phyloP scores from a whole-genome alignment of 2,329 filamentous ascomycete genomes.

The Cryphonectria naterciae region DNA sequence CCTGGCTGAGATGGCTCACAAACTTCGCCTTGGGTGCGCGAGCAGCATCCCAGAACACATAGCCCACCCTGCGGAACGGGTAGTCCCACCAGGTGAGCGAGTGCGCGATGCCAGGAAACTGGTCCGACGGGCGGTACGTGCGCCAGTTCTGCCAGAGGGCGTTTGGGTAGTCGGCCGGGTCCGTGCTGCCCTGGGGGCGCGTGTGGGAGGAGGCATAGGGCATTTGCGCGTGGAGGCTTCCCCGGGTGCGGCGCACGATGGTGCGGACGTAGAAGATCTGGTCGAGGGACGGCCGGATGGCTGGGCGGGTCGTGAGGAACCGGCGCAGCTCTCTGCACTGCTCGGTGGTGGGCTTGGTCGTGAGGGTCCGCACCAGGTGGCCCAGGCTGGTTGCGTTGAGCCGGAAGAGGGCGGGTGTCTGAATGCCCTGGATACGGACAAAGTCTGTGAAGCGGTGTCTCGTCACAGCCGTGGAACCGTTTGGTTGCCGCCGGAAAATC shows the following conservation, averaged over 20 bases:
- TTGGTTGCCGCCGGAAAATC: accelerated
- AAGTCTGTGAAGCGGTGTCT: not conserved
- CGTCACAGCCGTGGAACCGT: not conserved
- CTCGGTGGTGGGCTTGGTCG: not conserved
- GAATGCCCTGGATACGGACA: not conserved
- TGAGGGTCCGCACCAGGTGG: not conserved
- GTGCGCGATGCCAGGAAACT: not conserved
- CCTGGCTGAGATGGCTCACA: not conserved
- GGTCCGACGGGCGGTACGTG: not conserved
- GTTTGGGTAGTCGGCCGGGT: not conserved
- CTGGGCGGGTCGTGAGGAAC: not conserved
- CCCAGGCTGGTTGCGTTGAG: constrained; percentile 4
- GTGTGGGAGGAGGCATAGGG: not conserved
- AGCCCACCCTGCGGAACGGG: not conserved
- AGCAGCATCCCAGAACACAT: not conserved
- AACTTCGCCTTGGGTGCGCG: not conserved
- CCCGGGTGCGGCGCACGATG: not conserved
- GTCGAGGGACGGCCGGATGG: not conserved
- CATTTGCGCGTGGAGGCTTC: not conserved
- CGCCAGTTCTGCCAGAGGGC: not conserved
- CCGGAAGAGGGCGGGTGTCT: not conserved
- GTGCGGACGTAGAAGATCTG: not conserved
- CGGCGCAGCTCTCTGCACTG: not conserved
- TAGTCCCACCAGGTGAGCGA: not conserved
- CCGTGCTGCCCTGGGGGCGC: not conserved